Evolutionary conservation across 805 yeast species (phyloP).

Genomic region (Pichia californica): DNA sequence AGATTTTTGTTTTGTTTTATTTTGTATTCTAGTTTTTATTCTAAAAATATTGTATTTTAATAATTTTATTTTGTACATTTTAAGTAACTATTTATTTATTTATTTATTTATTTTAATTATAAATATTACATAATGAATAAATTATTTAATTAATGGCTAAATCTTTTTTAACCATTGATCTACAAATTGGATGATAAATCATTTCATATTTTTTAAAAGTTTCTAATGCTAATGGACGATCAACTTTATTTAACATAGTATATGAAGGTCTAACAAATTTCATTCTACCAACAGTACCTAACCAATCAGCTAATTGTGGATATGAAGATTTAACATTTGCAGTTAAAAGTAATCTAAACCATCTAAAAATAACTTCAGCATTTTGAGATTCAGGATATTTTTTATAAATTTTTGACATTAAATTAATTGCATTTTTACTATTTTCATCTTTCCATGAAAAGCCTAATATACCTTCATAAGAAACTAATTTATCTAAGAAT

Average conservation of each 20-base stretch:
- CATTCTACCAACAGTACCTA: conserved; percentile 91
- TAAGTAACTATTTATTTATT: too few species aligned
- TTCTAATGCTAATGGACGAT: conserved; percentile 54
- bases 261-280: conserved; percentile 88
- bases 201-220: conserved; percentile 56
- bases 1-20: neutral
- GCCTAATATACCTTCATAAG: conserved; percentile 41
- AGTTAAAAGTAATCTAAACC: conserved; percentile 60
- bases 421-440: conserved; percentile 28
- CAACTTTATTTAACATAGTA: conserved; percentile 55
- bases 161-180: conserved; percentile 78
- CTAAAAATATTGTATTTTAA: too few species aligned
- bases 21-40: too few species aligned
- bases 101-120: too few species aligned
- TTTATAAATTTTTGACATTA: conserved; percentile 30
- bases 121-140: neutral
- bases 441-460: conserved; percentile 28
- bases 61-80: neutral
- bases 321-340: conserved; percentile 44
- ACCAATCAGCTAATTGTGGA: conserved; percentile 65
- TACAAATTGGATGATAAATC: conserved; percentile 80
- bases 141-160: conserved; percentile 34
- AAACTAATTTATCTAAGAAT: conserved; percentile 62
- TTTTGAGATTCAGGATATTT: conserved; percentile 51
- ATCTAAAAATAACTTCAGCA: conserved; percentile 77